These are phyloP conservation scores for Cercospora brassicicola DNA, from an alignment of 2,329 filamentous ascomycete genomes.

Conservation along the genomic window DNA sequence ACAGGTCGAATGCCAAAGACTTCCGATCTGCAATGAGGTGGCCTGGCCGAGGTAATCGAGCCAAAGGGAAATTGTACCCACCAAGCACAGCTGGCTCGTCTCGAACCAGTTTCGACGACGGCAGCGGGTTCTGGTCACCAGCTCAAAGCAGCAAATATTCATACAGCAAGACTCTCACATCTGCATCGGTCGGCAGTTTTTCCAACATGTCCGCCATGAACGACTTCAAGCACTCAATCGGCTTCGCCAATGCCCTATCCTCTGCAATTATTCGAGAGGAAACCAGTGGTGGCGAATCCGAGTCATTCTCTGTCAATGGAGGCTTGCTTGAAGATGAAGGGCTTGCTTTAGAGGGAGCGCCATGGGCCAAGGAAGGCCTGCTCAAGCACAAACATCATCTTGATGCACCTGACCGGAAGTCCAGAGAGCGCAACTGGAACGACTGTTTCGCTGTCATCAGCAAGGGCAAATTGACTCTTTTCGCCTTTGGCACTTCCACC, in stretches of 20 bases:
- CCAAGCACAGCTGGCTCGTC: conserved; percentile 83
- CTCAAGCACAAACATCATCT: conserved; percentile 95
- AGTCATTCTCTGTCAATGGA: conserved; percentile 34
- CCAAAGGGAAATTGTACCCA: conserved; percentile 72
- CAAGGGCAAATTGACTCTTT: conserved; percentile 89
- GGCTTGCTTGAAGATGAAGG: conserved; percentile 84
- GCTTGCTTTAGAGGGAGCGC: conserved; percentile 86
- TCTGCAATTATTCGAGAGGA: conserved; percentile 96
- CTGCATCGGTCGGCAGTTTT: conserved; percentile 89
- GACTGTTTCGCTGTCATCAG: conserved; percentile 96
- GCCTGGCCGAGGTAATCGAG: conserved; percentile 73
- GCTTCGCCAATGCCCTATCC: conserved; percentile 93
- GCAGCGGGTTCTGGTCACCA: conserved; percentile 86
- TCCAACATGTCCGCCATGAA: conserved; percentile 65
- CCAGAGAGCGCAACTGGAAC: conserved; percentile 90
- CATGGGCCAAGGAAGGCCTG: conserved; percentile 96
- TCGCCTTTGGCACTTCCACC: conserved; percentile 79
- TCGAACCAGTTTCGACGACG: conserved; percentile 89
- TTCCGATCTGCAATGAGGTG: conserved; percentile 68
- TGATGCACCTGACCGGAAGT: conserved; percentile 84
- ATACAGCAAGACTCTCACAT: conserved; percentile 83
- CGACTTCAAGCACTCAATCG: conserved; percentile 90
- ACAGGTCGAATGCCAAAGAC: conserved; percentile 65
- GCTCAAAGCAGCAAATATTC: conserved; percentile 89
- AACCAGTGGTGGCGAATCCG: conserved; percentile 47